A percentile compares a stretch with the other conserved stretches of the same genome.
phyloP scores from a whole-genome alignment of 257 asterid species.

The Nicotiana noctiflora region DNA sequence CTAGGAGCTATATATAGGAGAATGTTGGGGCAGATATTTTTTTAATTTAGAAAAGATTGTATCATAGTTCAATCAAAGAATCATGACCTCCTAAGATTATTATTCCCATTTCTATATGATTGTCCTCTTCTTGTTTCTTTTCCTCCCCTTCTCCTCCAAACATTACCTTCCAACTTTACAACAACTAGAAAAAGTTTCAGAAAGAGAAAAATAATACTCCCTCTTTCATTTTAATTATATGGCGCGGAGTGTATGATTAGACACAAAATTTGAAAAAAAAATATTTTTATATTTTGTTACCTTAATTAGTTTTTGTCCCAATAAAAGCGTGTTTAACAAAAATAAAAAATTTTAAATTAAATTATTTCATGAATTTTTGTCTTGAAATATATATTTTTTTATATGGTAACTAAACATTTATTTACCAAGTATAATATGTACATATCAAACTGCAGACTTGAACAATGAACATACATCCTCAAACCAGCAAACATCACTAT shows the following conservation, averaged over 20 bases:
- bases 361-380: too few relatives aligned
- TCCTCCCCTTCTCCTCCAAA: conserved; percentile 26
- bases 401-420: too few relatives aligned
- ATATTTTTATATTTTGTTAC: not conserved
- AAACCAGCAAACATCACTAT: too few relatives aligned
- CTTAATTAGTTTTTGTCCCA: too few relatives aligned
- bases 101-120: conserved; percentile 61
- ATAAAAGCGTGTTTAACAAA: too few relatives aligned
- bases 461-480: too few relatives aligned
- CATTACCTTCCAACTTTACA: conserved; percentile 40
- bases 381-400: too few relatives aligned
- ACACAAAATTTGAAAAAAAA: not conserved
- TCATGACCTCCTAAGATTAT: conserved; percentile 50
- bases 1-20: conserved; percentile 21
- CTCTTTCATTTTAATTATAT: not conserved
- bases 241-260: not conserved
- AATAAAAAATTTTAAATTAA: too few relatives aligned
- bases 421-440: too few relatives aligned
- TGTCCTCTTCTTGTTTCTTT: conserved; percentile 37
- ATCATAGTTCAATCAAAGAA: conserved; percentile 38
- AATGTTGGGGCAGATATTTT: conserved; percentile 34
- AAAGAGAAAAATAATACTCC: not conserved
- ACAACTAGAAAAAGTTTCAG: conserved; percentile 15
- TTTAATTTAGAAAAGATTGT: not conserved
- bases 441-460: too few relatives aligned